Conservation (phyloP, 164 flowering plant species). For the Platanus orientalis region DNA sequence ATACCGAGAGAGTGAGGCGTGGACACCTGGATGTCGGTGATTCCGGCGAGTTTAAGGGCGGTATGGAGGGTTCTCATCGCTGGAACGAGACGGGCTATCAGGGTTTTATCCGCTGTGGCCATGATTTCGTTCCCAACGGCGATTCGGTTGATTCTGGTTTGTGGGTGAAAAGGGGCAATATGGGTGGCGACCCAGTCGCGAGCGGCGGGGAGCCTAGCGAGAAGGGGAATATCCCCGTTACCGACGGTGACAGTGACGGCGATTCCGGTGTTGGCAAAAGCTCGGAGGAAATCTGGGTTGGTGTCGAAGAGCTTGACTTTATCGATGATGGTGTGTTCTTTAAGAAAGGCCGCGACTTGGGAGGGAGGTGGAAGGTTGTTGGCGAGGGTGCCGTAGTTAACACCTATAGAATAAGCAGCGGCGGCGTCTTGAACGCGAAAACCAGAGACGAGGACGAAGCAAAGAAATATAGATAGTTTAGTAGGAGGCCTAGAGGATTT, state of each 20-base stretch:
- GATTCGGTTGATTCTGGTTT: conserved; percentile 48
- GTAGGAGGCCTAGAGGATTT: too few relatives aligned
- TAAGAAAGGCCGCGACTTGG: conserved; percentile 70
- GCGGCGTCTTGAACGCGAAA: conserved; percentile 20
- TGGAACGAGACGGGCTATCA: conserved; percentile 51
- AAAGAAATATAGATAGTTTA: too few relatives aligned
- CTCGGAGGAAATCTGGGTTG: conserved; percentile 66
- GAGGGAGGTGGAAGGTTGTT: conserved; percentile 83
- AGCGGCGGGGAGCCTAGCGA: conserved; percentile 38
- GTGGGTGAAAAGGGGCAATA: conserved; percentile 60
- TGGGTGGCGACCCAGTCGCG: conserved; percentile 48
- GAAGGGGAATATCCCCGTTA: conserved; percentile 63
- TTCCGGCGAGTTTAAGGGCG: conserved; percentile 51
- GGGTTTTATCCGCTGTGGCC: conserved; percentile 30
- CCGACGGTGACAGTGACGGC: conserved; percentile 51
- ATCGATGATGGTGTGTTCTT: conserved; percentile 54
- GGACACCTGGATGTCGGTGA: conserved; percentile 49
- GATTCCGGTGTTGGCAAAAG: conserved; percentile 69
- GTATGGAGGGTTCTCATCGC: conserved; percentile 62
- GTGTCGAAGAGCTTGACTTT: conserved; percentile 69
- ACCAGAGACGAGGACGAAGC: not conserved
- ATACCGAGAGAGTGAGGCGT: conserved; percentile 79
- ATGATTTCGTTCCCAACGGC: conserved; percentile 78
- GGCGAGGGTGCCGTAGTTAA: conserved; percentile 84
- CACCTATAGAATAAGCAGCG: conserved; percentile 52